phyloP scores from a whole-genome alignment of 2,329 filamentous ascomycete genomes.

The Talaromyces pinophilus region DNA sequence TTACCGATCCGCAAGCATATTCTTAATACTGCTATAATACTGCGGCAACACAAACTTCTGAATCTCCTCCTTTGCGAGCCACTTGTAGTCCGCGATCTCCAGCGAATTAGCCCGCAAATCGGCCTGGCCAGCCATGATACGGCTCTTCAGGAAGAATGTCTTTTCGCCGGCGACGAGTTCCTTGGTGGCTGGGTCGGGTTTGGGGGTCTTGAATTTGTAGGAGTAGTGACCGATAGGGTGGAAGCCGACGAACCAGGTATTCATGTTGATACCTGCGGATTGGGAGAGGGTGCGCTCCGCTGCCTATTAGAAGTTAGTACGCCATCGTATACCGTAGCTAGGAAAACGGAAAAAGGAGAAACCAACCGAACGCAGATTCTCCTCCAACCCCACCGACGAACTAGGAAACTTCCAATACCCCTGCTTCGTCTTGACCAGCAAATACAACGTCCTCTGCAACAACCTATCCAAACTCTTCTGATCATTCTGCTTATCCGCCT shows the following conservation, averaged over 20 bases:
- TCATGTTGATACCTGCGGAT: conserved; percentile 90
- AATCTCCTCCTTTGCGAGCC: conserved; percentile 89
- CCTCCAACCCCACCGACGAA: conserved; percentile 66
- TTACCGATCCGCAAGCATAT: conserved; percentile 81
- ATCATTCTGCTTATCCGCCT: conserved; percentile 77
- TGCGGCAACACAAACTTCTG: conserved; percentile 62
- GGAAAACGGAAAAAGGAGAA: background rate
- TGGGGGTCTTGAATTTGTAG: conserved; percentile 54
- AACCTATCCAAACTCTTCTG: conserved; percentile 74
- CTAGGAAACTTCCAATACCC: conserved; percentile 81
- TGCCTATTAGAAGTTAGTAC: conserved; percentile 57
- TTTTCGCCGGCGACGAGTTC: conserved; percentile 66
- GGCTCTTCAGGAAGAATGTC: conserved; percentile 92
- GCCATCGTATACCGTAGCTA: background rate
- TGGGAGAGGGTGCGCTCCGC: conserved; percentile 76
- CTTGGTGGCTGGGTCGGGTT: conserved; percentile 42
- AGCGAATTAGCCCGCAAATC: conserved; percentile 71
- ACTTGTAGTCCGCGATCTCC: conserved; percentile 80
- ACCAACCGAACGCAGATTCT: conserved; percentile 81
- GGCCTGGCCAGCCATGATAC: conserved; percentile 96
- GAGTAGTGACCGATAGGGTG: conserved; percentile 82
- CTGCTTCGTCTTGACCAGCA: conserved; percentile 72
- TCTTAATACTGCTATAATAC: conserved; percentile 75
- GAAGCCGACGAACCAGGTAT: conserved; percentile 94
- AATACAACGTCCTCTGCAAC: conserved; percentile 80